Evolutionary conservation across 2,329 filamentous ascomycete genomes (phyloP), one percentile per base, ranked within the genome.

Genomic region (Zymoseptoria brevis): DNA sequence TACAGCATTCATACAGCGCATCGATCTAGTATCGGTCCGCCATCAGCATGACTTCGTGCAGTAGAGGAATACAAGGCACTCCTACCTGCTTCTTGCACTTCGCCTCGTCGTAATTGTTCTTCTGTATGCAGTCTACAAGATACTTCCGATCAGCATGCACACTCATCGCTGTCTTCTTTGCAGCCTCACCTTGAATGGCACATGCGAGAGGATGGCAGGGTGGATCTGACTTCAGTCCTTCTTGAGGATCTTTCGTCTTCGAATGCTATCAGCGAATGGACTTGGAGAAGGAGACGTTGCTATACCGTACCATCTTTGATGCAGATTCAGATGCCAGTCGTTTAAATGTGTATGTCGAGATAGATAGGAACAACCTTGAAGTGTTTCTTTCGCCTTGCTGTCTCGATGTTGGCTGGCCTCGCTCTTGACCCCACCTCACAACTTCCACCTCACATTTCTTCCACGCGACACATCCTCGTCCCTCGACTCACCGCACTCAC

Each of bases 1-100:
- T 86, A 75, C 94, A 99, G 76, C 94, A 99, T 67, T 94, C 87
- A 75, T 97, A 99, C 22, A 99, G 78, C 2, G 90, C 89, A 72
- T 93, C 87, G 58, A 99, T 83, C 69, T 90, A 79, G 19, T 77
- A 74, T 5, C 16, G 9, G 13, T n/a, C 35, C 35, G 35, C 35
- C 4, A 22, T 63, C 58, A 65, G 59, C 29, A 21, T 7, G 3
- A 4, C 4, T 13, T 48, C 22, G 19, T 45, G 51, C 45, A 55
- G 13, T 60, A 30, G 30, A 26, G 2, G 19, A 13, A 19, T 19
- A 19, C n/a, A n/a, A 16, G 48, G 48, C 4, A 8, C 13, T 3
- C 35, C 19, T 64, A 79, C 78, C 71, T 80, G 73, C 67, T 75
- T 78, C 70, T 87, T 83, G 75, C 94, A 99, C 71, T 86, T 95